Evolutionary conservation across 2,329 filamentous ascomycete genomes (phyloP).

Genomic region (Ophiocordyceps australis): DNA sequence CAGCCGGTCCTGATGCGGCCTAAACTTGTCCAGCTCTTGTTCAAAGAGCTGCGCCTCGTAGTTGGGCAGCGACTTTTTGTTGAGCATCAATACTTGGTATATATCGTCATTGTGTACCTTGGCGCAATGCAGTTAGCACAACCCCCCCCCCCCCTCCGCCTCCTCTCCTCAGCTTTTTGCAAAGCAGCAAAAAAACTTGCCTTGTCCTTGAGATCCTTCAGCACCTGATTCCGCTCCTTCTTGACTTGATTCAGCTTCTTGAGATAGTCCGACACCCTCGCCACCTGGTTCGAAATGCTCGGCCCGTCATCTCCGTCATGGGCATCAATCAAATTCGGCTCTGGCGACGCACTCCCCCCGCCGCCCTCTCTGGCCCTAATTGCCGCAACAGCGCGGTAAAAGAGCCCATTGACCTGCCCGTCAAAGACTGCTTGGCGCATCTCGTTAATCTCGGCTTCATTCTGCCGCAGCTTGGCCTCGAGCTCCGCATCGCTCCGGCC

Average conservation of each 20-base stretch:
- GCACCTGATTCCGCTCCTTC: slow-evolving; percentile 72
- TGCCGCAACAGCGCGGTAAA: slow-evolving; percentile 72
- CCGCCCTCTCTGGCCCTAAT: slow-evolving; percentile 48
- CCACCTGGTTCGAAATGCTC: slow-evolving; percentile 80
- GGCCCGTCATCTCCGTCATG: slow-evolving; percentile 69
- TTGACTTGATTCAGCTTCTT: slow-evolving; percentile 88
- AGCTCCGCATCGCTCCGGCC: slow-evolving; percentile 72
- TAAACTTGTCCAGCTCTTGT: slow-evolving; percentile 92
- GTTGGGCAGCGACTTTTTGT: slow-evolving; percentile 90
- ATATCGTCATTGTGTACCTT: slow-evolving; percentile 98
- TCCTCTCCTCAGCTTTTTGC: too few relatives aligned
- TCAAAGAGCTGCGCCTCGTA: slow-evolving; percentile 89
- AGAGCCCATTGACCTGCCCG: slow-evolving; percentile 74
- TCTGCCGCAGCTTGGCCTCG: slow-evolving; percentile 66
- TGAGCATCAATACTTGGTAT: slow-evolving; percentile 88
- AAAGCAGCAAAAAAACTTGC: slow-evolving; percentile 25
- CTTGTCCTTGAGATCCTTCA: slow-evolving; percentile 97
- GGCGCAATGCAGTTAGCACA: slow-evolving; percentile 5
- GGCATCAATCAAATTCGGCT: slow-evolving; percentile 75
- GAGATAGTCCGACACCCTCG: slow-evolving; percentile 72
- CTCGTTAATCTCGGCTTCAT: slow-evolving; percentile 80
- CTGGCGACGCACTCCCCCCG: slow-evolving; percentile 40
- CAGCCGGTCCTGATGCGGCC: slow-evolving; percentile 78
- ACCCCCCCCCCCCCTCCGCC: neutral
- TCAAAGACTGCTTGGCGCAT: slow-evolving; percentile 81